Percentiles rank a stretch among this genome's conserved stretches.
phyloP scores from a whole-genome alignment of 2,329 filamentous ascomycete genomes.

The Chrysosphaeria jannelii region DNA sequence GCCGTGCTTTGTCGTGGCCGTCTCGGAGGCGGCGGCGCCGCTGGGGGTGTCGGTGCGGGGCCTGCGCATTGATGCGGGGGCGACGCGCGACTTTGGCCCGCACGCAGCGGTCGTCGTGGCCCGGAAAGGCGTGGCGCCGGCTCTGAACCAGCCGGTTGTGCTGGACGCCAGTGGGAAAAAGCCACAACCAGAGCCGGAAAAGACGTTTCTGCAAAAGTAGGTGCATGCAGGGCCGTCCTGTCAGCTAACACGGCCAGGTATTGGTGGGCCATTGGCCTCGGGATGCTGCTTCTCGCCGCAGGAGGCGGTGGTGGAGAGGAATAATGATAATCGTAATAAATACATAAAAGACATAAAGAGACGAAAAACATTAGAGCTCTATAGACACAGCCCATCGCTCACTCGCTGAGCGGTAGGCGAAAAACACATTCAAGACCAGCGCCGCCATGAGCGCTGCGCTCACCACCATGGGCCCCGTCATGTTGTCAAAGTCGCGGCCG shows the following conservation, averaged over 20 bases:
- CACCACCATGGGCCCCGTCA: conserved; percentile 58
- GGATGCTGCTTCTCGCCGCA: too few relatives aligned
- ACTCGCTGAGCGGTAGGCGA: too few relatives aligned
- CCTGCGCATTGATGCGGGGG: conserved; percentile 29
- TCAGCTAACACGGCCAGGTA: conserved; percentile 15
- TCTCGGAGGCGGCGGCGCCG: conserved; percentile 11
- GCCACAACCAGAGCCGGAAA: conserved; percentile 21
- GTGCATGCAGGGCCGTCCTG: background rate
- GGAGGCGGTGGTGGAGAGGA: too few relatives aligned
- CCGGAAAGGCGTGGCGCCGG: conserved; percentile 20
- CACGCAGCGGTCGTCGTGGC: conserved; percentile 20
- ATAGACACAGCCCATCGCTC: too few relatives aligned
- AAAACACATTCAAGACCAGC: conserved; percentile 60
- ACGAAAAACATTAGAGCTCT: conserved; percentile 22
- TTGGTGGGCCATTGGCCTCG: conserved; percentile 35
- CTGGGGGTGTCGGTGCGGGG: conserved; percentile 22
- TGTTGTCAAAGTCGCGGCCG: conserved; percentile 76
- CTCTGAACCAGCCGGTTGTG: conserved; percentile 32
- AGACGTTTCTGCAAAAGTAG: conserved; percentile 33
- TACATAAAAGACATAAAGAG: background rate
- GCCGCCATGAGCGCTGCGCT: conserved; percentile 51
- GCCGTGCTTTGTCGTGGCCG: conserved; percentile 21
- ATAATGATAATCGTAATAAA: too few relatives aligned
- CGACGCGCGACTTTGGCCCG: conserved; percentile 33
- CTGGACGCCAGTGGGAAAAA: conserved; percentile 27